Evolutionary conservation across 2,329 filamentous ascomycete species (phyloP), one percentile per base, ranked within the genome.

Genomic region (Neobulgaria alba): DNA sequence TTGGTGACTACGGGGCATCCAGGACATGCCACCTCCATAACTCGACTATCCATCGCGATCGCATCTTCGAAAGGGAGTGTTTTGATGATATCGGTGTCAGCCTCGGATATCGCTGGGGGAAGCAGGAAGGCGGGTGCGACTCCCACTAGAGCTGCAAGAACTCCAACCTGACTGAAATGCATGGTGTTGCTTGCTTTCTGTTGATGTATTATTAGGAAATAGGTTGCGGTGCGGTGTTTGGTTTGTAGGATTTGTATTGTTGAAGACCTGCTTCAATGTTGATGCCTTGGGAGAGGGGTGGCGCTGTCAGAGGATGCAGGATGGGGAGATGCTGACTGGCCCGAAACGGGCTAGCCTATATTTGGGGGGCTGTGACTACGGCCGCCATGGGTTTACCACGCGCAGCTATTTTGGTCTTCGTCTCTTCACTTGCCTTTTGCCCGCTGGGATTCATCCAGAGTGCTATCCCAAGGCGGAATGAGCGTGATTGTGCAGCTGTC

Each of bases 21-120:
- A 15, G 66, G 63, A 54, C 77, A 81, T 44, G 70, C 64, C 29
- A 80, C 52, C 32, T 67, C 61, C 44, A 79, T 42, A 16, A 60
- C 57, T 46, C 69, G 65, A 17, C 51, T 52, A 49, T 66, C 48
- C 29, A 61, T 50, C 17, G 60, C 55, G 10, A 57, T 42, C 19
- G 65, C 60, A 41, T 67, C 55, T 35, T 63, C 59, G 47, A 66
- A 61, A 10, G 64, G 54, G 32, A 65, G 49, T 18, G 64, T 51
- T 39, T 65, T 64, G 58, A 69, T 61, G 50, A 67, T 55, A 29
- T 63, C 61, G 42, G 63, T 59, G 39, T 71, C 66, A 38, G 63
- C 59, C 15, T 62, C 57, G 45, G 65, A 63, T 41, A 69, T 57
- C 52, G 68, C 62, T 42, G 76, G 71, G 23, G 75, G 67, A 39